These are phyloP conservation scores for Calonectria honghensis DNA, from an alignment of 2,329 filamentous ascomycete species.

Conservation along the genomic window DNA sequence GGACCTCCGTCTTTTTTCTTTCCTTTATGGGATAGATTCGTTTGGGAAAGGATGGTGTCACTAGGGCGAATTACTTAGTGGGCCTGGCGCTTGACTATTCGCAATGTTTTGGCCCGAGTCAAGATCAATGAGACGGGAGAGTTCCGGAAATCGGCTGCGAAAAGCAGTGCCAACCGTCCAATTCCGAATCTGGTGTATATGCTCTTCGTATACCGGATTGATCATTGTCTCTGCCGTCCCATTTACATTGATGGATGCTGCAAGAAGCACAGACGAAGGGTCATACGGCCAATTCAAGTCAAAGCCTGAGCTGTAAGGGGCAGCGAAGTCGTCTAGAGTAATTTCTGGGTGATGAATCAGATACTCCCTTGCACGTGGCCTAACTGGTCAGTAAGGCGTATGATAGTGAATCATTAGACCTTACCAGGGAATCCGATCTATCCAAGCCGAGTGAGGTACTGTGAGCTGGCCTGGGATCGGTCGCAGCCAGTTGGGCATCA, in stretches of 20 bases:
- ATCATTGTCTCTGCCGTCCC: constrained; percentile 49
- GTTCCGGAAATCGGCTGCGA: constrained; percentile 51
- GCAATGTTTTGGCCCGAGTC: constrained; percentile 44
- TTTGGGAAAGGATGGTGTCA: constrained; percentile 10
- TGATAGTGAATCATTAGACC: constrained; percentile 18
- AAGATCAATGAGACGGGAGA: constrained; percentile 51
- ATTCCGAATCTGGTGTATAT: constrained; percentile 56
- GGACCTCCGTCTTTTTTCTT: background rate
- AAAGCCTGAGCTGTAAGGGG: constrained; percentile 58
- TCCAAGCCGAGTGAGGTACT: constrained; percentile 56
- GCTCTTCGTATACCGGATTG: constrained; percentile 58
- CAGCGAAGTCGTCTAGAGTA: constrained; percentile 57
- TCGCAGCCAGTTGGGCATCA: constrained; percentile 56
- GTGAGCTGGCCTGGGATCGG: constrained; percentile 54
- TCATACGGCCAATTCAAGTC: constrained; percentile 58
- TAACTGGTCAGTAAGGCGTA: constrained; percentile 28
- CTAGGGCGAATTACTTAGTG: constrained; percentile 34
- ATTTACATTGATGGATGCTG: constrained; percentile 38
- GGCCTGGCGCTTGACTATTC: background rate
- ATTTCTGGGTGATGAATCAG: constrained; percentile 56
- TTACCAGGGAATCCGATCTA: constrained; percentile 58
- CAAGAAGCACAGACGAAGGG: constrained; percentile 53
- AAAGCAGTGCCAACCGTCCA: constrained; percentile 56
- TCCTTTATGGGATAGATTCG: background rate
- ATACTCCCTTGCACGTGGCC: constrained; percentile 56